Percentiles rank a stretch among this genome's conserved stretches.
Evolutionary conservation across 768 basidiomycete genomes (phyloP).

Genomic region (Mycena olivaceomarginata): DNA sequence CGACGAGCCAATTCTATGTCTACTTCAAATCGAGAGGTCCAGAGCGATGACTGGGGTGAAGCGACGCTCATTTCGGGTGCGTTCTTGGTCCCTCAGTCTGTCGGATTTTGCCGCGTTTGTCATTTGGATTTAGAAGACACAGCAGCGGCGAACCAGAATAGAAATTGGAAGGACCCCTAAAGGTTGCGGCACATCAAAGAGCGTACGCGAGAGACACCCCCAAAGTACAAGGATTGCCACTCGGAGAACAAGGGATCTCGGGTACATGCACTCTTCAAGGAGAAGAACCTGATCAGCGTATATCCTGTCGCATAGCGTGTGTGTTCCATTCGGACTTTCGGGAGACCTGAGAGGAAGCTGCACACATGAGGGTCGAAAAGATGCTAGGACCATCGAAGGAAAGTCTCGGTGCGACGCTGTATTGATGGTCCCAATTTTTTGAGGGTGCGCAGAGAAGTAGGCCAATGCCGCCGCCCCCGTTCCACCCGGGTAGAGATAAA

Average conservation of each 20-base stretch:
- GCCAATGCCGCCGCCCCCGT: too few species aligned
- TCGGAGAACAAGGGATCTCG: constrained; percentile 28
- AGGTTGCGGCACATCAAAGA: neutral
- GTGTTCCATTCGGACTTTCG: too few species aligned
- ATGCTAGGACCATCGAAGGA: too few species aligned
- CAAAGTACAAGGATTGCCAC: constrained; percentile 29
- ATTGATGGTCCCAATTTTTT: too few species aligned
- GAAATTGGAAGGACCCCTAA: constrained; percentile 13
- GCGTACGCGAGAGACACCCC: neutral
- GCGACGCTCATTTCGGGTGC: constrained; percentile 15
- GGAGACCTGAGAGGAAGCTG: constrained; percentile 8
- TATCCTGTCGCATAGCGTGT: neutral
- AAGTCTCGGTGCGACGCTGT: too few species aligned
- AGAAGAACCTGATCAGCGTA: neutral
- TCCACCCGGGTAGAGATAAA: too few species aligned
- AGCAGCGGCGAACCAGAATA: neutral
- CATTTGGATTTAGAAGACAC: neutral
- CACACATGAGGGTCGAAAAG: neutral
- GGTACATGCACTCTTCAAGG: neutral
- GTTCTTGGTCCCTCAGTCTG: neutral
- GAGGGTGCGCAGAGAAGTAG: too few species aligned
- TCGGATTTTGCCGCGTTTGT: neutral
- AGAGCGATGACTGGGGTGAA: neutral
- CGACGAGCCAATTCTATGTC: neutral
- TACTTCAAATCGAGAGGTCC: neutral